Evolutionary conservation across 331 rosid genomes (phyloP), one percentile per base, ranked within the genome.

Genomic region (Malus hybrid): DNA sequence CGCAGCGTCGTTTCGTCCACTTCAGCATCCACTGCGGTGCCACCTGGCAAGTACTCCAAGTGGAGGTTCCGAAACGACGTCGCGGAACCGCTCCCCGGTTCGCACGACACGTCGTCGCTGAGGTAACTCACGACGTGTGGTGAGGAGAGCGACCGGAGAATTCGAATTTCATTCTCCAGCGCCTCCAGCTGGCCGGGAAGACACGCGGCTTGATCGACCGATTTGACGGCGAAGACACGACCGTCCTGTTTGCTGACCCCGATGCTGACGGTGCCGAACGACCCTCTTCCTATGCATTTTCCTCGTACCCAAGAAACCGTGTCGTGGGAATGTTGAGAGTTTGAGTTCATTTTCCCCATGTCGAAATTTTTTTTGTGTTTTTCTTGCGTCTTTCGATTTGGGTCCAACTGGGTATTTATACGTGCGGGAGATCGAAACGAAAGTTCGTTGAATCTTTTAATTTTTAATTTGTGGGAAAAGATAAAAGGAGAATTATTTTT

Each of bases 21-120:
- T 84, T 83, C 86, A 69, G 71, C 78, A 48, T 80, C 82, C 2
- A 73, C 48, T 42, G 48, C 89, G 29, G 94, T 88, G 86, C 98
- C 98, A 80, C 87, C 88, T 57, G 94, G 91, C 85, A 93, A 33
- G 76, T 87, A 93, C 88, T 91, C 97, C 83, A 93, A 28, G 44
- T 87, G 91, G 27, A 93, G 67, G 75, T 93, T 93, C 57, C 97
- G 84, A 12, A 36, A 82, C 84, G 89, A 80, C 82, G 83, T 39
- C 74, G 86, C 75, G 7, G 9, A 7, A 13, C 28, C 19, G 3
- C 61, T 62, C 1, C 50, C n/a, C 71, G 14, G 5, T 10, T 89
- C 92, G 61, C 65, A 65, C 16, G 92, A 80, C 81, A 79, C 83
- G 33, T 91, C 98, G n/a, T 91, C 96, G 32, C 91, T 82, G 44